Evolutionary conservation across 73 alveolate species (phyloP), one percentile per base, ranked within the genome.

Genomic region (Halteria grandinella): DNA sequence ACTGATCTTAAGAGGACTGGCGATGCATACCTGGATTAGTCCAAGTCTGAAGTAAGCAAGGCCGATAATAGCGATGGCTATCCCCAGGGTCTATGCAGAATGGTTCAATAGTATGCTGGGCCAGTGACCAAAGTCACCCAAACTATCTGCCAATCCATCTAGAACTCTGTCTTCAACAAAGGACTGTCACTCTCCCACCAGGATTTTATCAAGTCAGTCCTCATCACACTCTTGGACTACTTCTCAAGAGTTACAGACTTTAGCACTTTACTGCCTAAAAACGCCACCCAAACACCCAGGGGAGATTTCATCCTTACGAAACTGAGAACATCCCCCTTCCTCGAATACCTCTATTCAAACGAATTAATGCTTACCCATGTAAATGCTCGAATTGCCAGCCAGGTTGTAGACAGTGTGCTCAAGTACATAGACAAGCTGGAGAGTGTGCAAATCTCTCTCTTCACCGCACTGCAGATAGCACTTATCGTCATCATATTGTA

Each of bases 271-370:
- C n/a, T n/a, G n/a, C n/a, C n/a, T n/a, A n/a, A n/a, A n/a, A n/a
- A n/a, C n/a, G n/a, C n/a, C n/a, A n/a, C n/a, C n/a, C n/a, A n/a
- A n/a, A n/a, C n/a, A n/a, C n/a, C n/a, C 29, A 60, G n/a, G 21
- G 5, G 14, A 3, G 24, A 10, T 14, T 60, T 40, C 24, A 60
- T 60, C 1, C 41, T 60, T 21, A 40, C 40, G 10, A 60, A 60
- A 60, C n/a, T 60, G 23, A 34, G 58, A 60, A 18, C 37, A 8
- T 31, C 29, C 1, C 18, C 21, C 12, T 37, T 60, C 18, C 10
- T 60, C 3, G 77, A 60, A n/a, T 11, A 36, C 27, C 24, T 11
- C 36, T 60, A 60, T 29, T 21, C 28, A 2, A 60, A 60, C 58
- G n/a, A 7, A 24, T 6, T 60, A 10, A 36, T 60, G 18, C 27